Conservation (phyloP, 2,329 filamentous ascomycete genomes). For the Penicillium digitatum region DNA sequence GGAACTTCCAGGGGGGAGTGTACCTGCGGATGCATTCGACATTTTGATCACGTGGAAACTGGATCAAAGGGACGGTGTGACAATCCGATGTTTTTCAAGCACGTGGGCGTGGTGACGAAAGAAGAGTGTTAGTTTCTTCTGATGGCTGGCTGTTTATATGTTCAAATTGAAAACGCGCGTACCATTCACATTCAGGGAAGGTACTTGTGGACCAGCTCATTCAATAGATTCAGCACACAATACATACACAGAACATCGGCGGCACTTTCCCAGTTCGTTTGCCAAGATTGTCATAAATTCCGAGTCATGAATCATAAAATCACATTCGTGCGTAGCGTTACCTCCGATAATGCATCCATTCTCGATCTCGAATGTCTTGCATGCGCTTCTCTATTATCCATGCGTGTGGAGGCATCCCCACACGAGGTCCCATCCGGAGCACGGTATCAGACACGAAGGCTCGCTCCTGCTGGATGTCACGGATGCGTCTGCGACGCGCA, state of each 20-base stretch:
- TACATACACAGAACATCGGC: background rate
- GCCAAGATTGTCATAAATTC: background rate
- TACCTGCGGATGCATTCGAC: background rate
- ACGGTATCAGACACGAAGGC: slow-evolving; percentile 12
- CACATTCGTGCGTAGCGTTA: background rate
- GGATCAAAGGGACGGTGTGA: background rate
- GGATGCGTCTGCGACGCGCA: slow-evolving; percentile 56
- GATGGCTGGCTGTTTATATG: background rate
- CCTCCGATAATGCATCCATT: slow-evolving; percentile 22
- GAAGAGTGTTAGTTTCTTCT: background rate
- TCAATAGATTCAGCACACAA: background rate
- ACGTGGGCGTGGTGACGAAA: background rate
- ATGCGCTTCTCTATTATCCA: slow-evolving; percentile 20
- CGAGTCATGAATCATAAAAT: background rate
- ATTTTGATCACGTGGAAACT: background rate
- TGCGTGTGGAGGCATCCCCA: slow-evolving; percentile 20
- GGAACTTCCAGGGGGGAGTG: background rate
- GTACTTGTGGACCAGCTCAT: background rate
- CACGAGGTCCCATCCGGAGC: slow-evolving; percentile 6
- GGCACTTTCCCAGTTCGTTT: background rate
- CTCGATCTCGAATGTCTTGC: slow-evolving; percentile 28
- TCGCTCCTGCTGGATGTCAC: slow-evolving; percentile 54
- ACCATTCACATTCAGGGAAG: background rate
- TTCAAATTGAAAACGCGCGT: background rate
- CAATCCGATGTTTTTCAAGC: background rate